Evolutionary conservation across 495 filamentous ascomycete species (phyloP).

Genomic region (Choiromyces venosus): DNA sequence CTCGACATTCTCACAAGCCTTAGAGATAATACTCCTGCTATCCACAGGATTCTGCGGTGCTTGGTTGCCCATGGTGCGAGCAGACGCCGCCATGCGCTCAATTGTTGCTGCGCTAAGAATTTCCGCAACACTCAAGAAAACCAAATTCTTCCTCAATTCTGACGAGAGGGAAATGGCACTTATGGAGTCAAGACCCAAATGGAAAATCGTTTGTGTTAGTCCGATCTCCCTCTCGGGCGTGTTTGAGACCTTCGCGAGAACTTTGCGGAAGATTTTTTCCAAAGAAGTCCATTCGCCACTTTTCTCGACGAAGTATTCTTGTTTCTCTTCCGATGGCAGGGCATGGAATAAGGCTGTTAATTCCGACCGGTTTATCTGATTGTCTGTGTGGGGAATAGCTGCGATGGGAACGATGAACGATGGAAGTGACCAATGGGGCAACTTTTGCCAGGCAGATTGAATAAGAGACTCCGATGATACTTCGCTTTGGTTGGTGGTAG

Average conservation of each 20-base stretch:
- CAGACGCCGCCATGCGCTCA: slow-evolving; percentile 50
- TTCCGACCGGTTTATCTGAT: slow-evolving; percentile 16
- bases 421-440: slow-evolving; percentile 38
- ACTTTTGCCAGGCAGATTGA: slow-evolving; percentile 12
- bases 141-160: slow-evolving; percentile 55
- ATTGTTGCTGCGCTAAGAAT: slow-evolving; percentile 62
- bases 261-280: slow-evolving; percentile 54
- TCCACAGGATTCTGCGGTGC: slow-evolving; percentile 30
- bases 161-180: slow-evolving; percentile 70
- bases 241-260: slow-evolving; percentile 60
- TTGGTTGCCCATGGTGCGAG: slow-evolving; percentile 22
- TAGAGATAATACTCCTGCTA: slow-evolving; percentile 36
- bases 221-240: slow-evolving; percentile 57
- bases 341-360: slow-evolving; percentile 24
- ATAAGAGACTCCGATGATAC: neutral
- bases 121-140: slow-evolving; percentile 59
- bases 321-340: slow-evolving; percentile 10
- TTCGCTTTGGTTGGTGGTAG: slow-evolving; percentile 1
- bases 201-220: slow-evolving; percentile 65
- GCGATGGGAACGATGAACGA: slow-evolving; percentile 30
- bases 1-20: slow-evolving; percentile 44
- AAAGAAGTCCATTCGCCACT: slow-evolving; percentile 44
- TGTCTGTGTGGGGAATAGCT: slow-evolving; percentile 14
- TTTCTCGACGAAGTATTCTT: slow-evolving; percentile 17
- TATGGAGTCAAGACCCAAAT: slow-evolving; percentile 85